These are phyloP conservation scores for Pleurotus sapidus DNA, from an alignment of 768 basidiomycete species.

Conservation along the genomic window DNA sequence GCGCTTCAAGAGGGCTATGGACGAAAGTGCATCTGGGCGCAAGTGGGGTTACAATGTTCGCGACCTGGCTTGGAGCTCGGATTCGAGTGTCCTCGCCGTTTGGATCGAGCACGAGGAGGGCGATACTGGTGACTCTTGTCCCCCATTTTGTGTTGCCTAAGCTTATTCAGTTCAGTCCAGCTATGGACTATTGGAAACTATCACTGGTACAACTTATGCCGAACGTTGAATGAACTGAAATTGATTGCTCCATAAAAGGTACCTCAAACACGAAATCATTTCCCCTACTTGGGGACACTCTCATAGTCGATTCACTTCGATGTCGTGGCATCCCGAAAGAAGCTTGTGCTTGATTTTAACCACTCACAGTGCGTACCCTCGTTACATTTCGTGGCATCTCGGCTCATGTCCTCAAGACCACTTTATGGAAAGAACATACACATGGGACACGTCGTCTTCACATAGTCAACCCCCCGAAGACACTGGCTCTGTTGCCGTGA, in stretches of 20 bases:
- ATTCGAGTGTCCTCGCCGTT: constrained; percentile 80
- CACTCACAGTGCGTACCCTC: constrained; percentile 50
- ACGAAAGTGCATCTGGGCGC: constrained; percentile 29
- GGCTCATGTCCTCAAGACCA: constrained; percentile 32
- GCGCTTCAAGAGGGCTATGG: constrained; percentile 28
- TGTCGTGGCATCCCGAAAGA: constrained; percentile 88
- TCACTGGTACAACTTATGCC: constrained; percentile 60
- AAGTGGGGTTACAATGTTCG: constrained; percentile 71
- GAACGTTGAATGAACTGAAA: not conserved
- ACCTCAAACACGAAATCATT: constrained; percentile 86
- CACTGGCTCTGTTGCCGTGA: constrained; percentile 83
- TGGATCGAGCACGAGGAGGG: constrained; percentile 73
- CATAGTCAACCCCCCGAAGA: constrained; percentile 58
- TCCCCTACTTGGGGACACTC: constrained; percentile 33
- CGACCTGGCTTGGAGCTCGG: constrained; percentile 84
- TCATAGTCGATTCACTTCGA: constrained; percentile 63
- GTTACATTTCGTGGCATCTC: not conserved
- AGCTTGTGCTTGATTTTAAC: constrained; percentile 62
- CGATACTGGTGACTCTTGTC: constrained; percentile 63
- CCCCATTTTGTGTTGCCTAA: constrained; percentile 6
- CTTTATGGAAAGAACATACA: constrained; percentile 59
- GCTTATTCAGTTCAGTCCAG: constrained; percentile 58
- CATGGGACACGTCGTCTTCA: constrained; percentile 78
- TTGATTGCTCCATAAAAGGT: constrained; percentile 43
- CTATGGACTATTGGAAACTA: constrained; percentile 95